These are phyloP conservation scores for Cunninghamia lanceolata DNA, from an alignment of 75 land plant genomes.

Conservation along the genomic window DNA sequence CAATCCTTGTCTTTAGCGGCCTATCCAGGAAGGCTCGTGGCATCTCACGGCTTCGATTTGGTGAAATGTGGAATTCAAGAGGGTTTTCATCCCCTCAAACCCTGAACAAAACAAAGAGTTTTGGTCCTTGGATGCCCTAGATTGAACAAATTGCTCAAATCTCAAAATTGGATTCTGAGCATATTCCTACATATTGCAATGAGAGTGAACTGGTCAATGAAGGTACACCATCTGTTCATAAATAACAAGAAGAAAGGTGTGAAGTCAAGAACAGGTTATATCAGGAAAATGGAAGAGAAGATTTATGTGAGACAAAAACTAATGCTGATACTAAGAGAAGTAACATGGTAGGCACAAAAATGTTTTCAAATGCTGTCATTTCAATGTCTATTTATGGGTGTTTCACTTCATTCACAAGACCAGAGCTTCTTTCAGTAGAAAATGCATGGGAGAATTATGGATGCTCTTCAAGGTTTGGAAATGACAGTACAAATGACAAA, in stretches of 20 bases:
- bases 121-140: too few species aligned
- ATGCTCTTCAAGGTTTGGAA: conserved; percentile 29
- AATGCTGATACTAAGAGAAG: conserved; percentile 11
- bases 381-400: conserved; percentile 81
- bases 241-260: neutral
- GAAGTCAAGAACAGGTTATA: conserved; percentile 3
- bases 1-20: too few species aligned
- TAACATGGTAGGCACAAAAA: conserved; percentile 51
- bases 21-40: too few species aligned
- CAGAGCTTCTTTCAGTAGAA: conserved; percentile 78
- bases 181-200: conserved; percentile 29
- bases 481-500: neutral
- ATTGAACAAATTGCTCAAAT: too few species aligned
- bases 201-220: conserved; percentile 42
- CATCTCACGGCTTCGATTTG: too few species aligned
- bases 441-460: conserved; percentile 88
- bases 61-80: too few species aligned
- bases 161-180: conserved; percentile 20
- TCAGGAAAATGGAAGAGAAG: conserved; percentile 21
- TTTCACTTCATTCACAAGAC: conserved; percentile 61
- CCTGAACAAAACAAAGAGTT: too few species aligned
- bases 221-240: conserved; percentile 16
- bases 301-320: neutral
- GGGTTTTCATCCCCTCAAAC: too few species aligned
- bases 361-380: conserved; percentile 42